Percentiles rank a stretch among this genome's conserved stretches.
phyloP scores from a whole-genome alignment of 208 protist genomes.

The Trypanosoma theileri region DNA sequence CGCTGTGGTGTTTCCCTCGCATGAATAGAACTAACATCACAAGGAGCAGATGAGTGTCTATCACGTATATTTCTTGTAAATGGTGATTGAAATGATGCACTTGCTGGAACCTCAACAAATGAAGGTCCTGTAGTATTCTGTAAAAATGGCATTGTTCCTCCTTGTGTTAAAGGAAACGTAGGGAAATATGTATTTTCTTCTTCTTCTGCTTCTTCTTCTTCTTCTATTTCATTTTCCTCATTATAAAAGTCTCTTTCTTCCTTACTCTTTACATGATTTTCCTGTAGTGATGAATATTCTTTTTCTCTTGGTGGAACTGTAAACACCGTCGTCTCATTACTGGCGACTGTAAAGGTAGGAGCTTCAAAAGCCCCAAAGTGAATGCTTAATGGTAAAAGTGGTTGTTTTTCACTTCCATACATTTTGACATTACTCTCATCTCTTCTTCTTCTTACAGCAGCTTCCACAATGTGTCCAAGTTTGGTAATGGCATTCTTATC shows the following conservation, averaged over 20 bases:
- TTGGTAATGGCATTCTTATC: conserved; percentile 12
- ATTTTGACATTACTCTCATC: conserved; percentile 11
- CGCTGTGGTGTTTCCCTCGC: conserved; percentile 11
- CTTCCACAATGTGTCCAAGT: conserved; percentile 20
- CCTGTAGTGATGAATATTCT: not conserved
- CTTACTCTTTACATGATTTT: not conserved
- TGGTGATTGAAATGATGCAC: conserved; percentile 12
- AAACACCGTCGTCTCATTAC: conserved; percentile 3
- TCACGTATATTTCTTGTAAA: not conserved
- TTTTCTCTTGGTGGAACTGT: conserved; percentile 5
- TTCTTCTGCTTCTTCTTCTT: not conserved
- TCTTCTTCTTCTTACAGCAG: conserved; percentile 30
- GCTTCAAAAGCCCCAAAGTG: conserved; percentile 23
- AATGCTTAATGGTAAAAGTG: conserved; percentile 23
- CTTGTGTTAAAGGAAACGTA: conserved; percentile 3
- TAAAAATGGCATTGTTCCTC: too few species aligned
- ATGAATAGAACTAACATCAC: conserved; percentile 26
- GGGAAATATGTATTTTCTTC: conserved; percentile 10
- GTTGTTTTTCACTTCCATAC: not conserved
- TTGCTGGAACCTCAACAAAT: conserved; percentile 17
- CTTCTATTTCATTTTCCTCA: not conserved
- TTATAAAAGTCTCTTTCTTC: not conserved
- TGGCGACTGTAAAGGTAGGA: conserved; percentile 9
- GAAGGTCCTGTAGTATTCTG: not conserved
- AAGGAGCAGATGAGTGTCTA: not conserved